Percentiles rank a stretch among this genome's conserved stretches.
phyloP scores from a whole-genome alignment of 164 flowering plant species.

The Kalanchoe fedtschenkoi region DNA sequence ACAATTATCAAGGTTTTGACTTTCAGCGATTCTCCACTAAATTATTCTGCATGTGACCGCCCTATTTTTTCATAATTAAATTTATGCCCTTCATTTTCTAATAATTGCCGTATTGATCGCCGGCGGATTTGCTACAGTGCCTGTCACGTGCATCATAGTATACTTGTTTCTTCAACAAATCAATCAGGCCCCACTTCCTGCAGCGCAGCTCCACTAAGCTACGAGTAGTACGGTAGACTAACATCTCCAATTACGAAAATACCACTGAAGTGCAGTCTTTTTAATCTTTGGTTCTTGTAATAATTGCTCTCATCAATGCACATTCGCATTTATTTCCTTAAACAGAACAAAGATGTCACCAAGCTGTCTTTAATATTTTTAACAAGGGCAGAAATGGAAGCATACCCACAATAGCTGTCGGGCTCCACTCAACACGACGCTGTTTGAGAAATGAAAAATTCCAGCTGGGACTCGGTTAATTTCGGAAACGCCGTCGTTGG shows the following conservation, averaged over 20 bases:
- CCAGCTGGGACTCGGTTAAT: background rate
- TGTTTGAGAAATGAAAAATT: background rate
- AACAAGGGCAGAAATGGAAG: background rate
- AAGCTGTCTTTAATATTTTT: background rate
- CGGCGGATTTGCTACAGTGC: background rate
- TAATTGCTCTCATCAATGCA: background rate
- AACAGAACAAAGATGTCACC: background rate
- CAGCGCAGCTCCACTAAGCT: background rate
- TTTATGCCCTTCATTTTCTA: background rate
- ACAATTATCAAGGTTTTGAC: constrained; percentile 28
- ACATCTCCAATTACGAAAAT: background rate
- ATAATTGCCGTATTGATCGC: background rate
- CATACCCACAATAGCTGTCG: background rate
- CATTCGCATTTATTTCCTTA: constrained; percentile 1
- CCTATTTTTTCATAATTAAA: background rate
- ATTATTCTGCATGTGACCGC: no score
- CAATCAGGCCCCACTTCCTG: no score
- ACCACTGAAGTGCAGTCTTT: constrained; percentile 4
- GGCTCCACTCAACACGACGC: background rate
- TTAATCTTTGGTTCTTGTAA: background rate
- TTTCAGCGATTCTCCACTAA: constrained; percentile 11
- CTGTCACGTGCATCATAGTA: background rate
- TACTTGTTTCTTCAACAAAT: no score
- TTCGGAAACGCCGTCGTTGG: background rate
- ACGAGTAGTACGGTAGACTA: background rate